Evolutionary conservation across 2,329 filamentous ascomycete genomes (phyloP), one percentile per base, ranked within the genome.

Genomic region (Cercospora berteroae): DNA sequence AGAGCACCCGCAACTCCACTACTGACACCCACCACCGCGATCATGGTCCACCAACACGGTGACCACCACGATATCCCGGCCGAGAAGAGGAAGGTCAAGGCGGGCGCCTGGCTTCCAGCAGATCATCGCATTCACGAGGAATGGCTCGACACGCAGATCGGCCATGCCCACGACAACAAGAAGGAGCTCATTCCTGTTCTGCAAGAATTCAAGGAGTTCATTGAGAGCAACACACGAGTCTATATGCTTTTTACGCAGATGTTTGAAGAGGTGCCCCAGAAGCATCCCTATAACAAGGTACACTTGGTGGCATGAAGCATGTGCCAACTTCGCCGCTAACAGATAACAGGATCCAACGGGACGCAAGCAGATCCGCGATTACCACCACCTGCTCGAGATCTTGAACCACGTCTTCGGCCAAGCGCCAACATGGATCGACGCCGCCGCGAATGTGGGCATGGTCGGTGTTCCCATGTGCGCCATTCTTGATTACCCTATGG

Each of bases 211-310:
- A 83, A 88, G 74, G 77, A 85, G 1, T 79, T 91, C 25, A 91
- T 92, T 69, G 89, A 92, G 76, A 77, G 77, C 29, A 87, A 87
- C 70, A 80, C 88, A 1, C 84, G 88, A 23, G 80, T 92, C 27
- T 89, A 87, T 80, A 88, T 91, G 83, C 76, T 87, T 31, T 87
- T 90, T 74, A 80, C 81, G 16, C 81, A 84, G 70, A 92, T 92
- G 90, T 92, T 77, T 67, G 66, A 77, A 2, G 87, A 92, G 78
- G 81, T 91, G 20, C 89, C 89, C 0, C 75, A 76, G 33, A 88
- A 87, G 76, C 79, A 83, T 18, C 85, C 86, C 0, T 92, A 92
- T 78, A 75, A 77, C 67, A 81, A 80, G 5, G 59, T 61, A 23
- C 12, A 33, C n/a, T 20, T 5, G n/a, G 2, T 4, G 23, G 1